Percentiles rank a stretch among this genome's conserved stretches.
phyloP scores from a whole-genome alignment of 768 basidiomycete genomes.

The Daedaleopsis nitida region DNA sequence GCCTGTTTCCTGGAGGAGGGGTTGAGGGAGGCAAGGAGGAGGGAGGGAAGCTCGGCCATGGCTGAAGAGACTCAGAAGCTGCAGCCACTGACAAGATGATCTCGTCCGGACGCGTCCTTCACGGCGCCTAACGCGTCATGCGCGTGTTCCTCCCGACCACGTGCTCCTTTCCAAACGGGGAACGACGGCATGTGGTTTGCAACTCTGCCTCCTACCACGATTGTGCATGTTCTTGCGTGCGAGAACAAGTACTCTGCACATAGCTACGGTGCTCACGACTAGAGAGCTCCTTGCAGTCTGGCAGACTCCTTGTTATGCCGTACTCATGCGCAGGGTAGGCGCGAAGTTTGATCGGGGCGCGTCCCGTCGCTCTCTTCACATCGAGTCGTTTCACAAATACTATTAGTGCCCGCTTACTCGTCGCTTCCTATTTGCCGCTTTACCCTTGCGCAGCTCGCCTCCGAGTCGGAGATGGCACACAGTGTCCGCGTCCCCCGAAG shows the following conservation, averaged over 20 bases:
- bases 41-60: slow-evolving; percentile 69
- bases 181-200: too few species aligned
- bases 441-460: neutral
- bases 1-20: slow-evolving; percentile 76
- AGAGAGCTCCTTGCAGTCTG: too few species aligned
- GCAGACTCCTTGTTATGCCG: neutral
- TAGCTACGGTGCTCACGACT: too few species aligned
- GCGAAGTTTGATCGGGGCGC: neutral
- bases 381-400: slow-evolving; percentile 9
- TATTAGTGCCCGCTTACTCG: slow-evolving; percentile 7
- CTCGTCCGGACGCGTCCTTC: neutral
- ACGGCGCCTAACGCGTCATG: neutral
- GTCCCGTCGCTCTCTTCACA: neutral
- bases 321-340: neutral
- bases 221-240: too few species aligned
- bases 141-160: slow-evolving; percentile 1
- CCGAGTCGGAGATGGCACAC: too few species aligned
- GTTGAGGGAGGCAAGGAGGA: slow-evolving; percentile 73
- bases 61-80: slow-evolving; percentile 1
- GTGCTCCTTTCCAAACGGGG: too few species aligned
- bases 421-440: slow-evolving; percentile 3
- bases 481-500: too few species aligned
- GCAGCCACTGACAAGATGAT: neutral
- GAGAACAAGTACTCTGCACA: too few species aligned
- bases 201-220: too few species aligned